phyloP scores from a whole-genome alignment of 352 stramenopile species.

The Phytophthora pini region DNA sequence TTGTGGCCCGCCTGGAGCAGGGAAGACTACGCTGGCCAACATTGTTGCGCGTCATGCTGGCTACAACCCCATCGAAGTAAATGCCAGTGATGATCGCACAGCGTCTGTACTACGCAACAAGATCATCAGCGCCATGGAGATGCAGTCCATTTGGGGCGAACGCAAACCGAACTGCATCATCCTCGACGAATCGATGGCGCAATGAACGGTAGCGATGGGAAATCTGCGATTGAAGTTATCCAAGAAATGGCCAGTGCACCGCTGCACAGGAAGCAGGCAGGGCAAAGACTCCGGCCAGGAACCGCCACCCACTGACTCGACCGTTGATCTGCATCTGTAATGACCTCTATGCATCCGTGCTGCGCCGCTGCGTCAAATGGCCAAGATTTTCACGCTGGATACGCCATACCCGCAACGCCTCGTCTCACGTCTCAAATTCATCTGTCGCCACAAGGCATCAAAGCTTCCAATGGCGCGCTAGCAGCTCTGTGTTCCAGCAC shows the following conservation, averaged over 20 bases:
- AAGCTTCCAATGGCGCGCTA: conserved; percentile 71
- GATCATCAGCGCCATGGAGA: conserved; percentile 92
- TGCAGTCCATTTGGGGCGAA: conserved; percentile 88
- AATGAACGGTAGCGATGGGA: conserved; percentile 87
- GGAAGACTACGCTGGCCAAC: conserved; percentile 98
- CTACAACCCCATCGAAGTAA: conserved; percentile 98
- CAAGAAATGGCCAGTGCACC: conserved; percentile 93
- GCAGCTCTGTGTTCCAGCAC: conserved; percentile 62
- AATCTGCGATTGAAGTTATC: conserved; percentile 90
- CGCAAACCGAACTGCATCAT: conserved; percentile 97
- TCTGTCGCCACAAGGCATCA: conserved; percentile 91
- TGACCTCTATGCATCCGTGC: conserved; percentile 95
- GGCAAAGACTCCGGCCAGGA: conserved; percentile 31
- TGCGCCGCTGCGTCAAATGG: conserved; percentile 94
- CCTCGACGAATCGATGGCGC: conserved; percentile 98
- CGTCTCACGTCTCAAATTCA: conserved; percentile 91
- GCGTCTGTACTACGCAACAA: conserved; percentile 92
- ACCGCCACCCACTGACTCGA: conserved; percentile 85
- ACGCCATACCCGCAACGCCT: conserved; percentile 88
- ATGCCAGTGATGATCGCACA: conserved; percentile 98
- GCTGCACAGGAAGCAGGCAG: conserved; percentile 62
- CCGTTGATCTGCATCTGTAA: conserved; percentile 99
- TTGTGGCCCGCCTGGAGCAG: conserved; percentile 92
- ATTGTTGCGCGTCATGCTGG: conserved; percentile 96
- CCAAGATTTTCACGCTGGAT: conserved; percentile 94